Base-by-base conservation (phyloP, 495 filamentous ascomycete genomes). In the Penicillium paxilli region DNA sequence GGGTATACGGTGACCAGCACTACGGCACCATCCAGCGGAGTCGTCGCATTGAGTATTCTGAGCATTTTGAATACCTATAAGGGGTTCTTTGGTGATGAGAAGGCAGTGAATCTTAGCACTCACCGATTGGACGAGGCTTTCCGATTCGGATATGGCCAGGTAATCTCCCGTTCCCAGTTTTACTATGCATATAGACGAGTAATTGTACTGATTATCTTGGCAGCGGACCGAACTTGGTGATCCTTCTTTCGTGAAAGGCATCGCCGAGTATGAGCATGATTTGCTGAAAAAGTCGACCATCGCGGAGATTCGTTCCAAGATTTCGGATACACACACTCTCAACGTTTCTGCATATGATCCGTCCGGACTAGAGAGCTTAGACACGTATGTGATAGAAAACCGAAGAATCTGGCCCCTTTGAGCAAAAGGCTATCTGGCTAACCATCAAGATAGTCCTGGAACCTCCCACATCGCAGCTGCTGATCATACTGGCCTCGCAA, bases 121-220 rank as follows among this genome's bases (percentile, higher is more conserved):
- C 92, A 96, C 71, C 82, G 91, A 4, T 76, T 96, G 48, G 84
- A 90, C 54, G 92, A 97, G 71, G 87, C 89, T 2, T 91, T 94
- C 66, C 82, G 91, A 16, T 96, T 93, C 69, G 90, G 83, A 1
- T 96, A 96, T 66, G 92, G 84, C 12, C 63, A 82, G 74, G 82
- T 84, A 64, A 25, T 8, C 7, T 26, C 6, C 28, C 5, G 20
- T 12, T 23, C 11, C 8, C 24, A 6, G 16, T 22, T 16, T 32
- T 3, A 9, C n/a, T 11, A 1, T n/a, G 30, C 9, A 2, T 30
- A 14, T 4, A n/a, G 9, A 12, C 38, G 12, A 33, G 8, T 8
- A 44, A 4, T n/a, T 5, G 24, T 40, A 17, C 48, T 63, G 19
- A 58, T 20, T 16, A 12, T 21, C 11, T 24, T 10, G 1, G 4